A percentile compares a stretch with the other conserved stretches of the same genome.
Conservation (phyloP, 352 stramenopile species). For the Peronospora destructor region DNA sequence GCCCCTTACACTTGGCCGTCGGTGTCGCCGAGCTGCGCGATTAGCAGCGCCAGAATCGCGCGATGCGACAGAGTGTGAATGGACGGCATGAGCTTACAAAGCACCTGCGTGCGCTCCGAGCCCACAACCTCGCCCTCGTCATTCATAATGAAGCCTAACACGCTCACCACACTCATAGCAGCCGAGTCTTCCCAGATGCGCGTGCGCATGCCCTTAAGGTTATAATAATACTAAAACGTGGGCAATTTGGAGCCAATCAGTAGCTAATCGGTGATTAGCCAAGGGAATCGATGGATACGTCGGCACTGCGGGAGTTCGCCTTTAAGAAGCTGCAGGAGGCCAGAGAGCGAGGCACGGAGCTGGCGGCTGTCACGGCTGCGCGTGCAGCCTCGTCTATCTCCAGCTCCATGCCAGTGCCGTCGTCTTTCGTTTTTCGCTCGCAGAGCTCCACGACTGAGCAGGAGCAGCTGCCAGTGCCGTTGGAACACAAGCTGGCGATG, state of each 20-base stretch:
- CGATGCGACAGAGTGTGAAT: conserved; percentile 76
- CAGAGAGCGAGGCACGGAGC: conserved; percentile 49
- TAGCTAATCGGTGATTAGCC: neutral
- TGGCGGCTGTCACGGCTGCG: conserved; percentile 42
- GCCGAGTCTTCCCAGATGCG: conserved; percentile 73
- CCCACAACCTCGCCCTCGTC: conserved; percentile 71
- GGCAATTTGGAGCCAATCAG: conserved; percentile 11
- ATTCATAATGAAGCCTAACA: conserved; percentile 77
- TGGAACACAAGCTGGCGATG: conserved; percentile 19
- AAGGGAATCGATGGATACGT: conserved; percentile 51
- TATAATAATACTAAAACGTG: neutral
- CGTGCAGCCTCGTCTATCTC: conserved; percentile 48
- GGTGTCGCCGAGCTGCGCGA: conserved; percentile 57
- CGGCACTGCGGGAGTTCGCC: conserved; percentile 61
- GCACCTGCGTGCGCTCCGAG: conserved; percentile 62
- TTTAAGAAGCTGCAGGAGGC: conserved; percentile 72
- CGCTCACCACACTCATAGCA: conserved; percentile 76
- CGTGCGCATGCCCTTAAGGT: conserved; percentile 40
- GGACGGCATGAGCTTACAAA: conserved; percentile 79
- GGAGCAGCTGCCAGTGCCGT: conserved; percentile 7
- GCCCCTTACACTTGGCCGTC: conserved; percentile 51
- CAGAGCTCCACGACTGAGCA: conserved; percentile 19
- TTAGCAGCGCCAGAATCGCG: conserved; percentile 68
- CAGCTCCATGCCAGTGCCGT: conserved; percentile 36
- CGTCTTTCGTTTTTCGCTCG: conserved; percentile 36